These are phyloP conservation scores for Ustilaginoidea virens DNA, from an alignment of 2,329 filamentous ascomycete genomes.

Conservation along the genomic window DNA sequence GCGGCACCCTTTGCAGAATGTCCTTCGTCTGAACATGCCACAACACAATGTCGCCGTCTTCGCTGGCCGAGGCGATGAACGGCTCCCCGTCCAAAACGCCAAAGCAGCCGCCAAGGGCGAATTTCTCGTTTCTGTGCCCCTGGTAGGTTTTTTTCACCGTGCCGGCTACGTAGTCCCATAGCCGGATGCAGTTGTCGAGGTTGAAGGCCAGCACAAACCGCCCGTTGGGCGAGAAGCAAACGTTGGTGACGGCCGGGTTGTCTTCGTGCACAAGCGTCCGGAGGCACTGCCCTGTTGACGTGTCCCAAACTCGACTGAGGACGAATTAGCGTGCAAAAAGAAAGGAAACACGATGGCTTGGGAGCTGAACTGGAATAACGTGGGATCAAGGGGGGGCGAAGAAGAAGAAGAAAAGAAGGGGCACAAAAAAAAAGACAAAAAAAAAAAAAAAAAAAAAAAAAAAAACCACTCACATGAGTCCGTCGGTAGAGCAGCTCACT, in stretches of 20 bases:
- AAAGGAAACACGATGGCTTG: too few species aligned
- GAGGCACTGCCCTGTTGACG: conserved; percentile 84
- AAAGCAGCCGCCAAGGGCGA: conserved; percentile 74
- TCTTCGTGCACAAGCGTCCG: conserved; percentile 94
- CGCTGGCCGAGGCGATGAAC: conserved; percentile 72
- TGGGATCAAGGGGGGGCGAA: neutral
- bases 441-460: neutral
- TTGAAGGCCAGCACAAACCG: conserved; percentile 86
- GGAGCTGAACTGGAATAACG: too few species aligned
- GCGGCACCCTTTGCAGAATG: conserved; percentile 49
- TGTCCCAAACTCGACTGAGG: conserved; percentile 77
- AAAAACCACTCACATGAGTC: conserved; percentile 51
- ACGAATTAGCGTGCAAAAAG: too few species aligned
- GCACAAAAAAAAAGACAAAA: neutral
- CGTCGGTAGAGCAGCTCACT: conserved; percentile 81
- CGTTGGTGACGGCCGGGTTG: conserved; percentile 75
- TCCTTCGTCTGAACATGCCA: conserved; percentile 88
- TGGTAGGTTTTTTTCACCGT: conserved; percentile 95
- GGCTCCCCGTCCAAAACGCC: conserved; percentile 35
- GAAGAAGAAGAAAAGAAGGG: neutral
- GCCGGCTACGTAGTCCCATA: conserved; percentile 92
- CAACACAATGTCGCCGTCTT: conserved; percentile 70
- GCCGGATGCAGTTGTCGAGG: conserved; percentile 72
- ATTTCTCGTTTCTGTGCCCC: conserved; percentile 72
- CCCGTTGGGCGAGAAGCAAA: conserved; percentile 88